These are phyloP conservation scores for Penicillium coffeae DNA, from an alignment of 495 filamentous ascomycete species.

Conservation along the genomic window DNA sequence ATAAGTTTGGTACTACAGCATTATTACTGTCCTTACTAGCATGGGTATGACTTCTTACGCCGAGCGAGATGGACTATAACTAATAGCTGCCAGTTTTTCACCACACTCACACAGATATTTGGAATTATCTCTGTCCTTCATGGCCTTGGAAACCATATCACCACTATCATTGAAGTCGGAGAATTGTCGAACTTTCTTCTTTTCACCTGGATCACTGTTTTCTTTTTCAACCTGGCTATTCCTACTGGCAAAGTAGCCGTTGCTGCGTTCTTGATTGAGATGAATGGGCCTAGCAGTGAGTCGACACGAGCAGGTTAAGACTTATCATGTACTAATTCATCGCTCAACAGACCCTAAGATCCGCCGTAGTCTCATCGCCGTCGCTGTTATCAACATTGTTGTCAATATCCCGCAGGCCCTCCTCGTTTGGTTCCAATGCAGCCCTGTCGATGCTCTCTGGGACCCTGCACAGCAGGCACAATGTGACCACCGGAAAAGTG, in stretches of 20 bases:
- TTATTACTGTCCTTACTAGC: conserved; percentile 19
- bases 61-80: background rate
- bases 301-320: too few relatives aligned
- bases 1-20: conserved; percentile 23
- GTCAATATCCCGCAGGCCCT: conserved; percentile 23
- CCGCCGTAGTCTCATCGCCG: conserved; percentile 18
- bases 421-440: conserved; percentile 24
- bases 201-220: conserved; percentile 26
- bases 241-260: conserved; percentile 25
- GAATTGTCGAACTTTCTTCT: conserved; percentile 22
- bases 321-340: background rate
- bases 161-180: conserved; percentile 11
- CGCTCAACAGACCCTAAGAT: conserved; percentile 18
- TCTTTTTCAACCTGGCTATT: conserved; percentile 27
- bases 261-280: conserved; percentile 22
- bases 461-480: conserved; percentile 16
- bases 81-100: conserved; percentile 6
- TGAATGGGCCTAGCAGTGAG: conserved; percentile 24
- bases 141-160: conserved; percentile 23
- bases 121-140: conserved; percentile 21
- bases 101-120: conserved; percentile 19
- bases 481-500: conserved; percentile 21
- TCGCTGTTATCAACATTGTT: conserved; percentile 20
- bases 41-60: conserved; percentile 14
- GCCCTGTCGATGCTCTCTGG: conserved; percentile 17